phyloP scores from a whole-genome alignment of 306 rosid genomes.

The Medicago lupulina region DNA sequence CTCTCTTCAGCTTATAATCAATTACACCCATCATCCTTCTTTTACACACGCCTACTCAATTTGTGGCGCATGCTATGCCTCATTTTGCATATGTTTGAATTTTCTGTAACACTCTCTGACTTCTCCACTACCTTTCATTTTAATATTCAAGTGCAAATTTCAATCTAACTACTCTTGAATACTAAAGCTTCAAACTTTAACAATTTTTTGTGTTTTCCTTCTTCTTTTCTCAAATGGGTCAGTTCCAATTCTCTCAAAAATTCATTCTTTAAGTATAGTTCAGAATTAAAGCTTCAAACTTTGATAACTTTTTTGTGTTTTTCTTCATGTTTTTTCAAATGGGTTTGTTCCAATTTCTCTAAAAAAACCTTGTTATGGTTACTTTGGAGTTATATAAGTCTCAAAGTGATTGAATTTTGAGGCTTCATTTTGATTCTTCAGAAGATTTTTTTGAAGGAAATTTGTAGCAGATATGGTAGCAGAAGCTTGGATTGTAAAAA shows the following conservation, averaged over 20 bases:
- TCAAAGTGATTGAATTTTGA: constrained; percentile 18
- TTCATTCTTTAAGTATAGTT: neutral
- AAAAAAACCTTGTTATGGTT: too few species aligned
- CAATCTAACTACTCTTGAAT: neutral
- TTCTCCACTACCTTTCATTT: constrained; percentile 39
- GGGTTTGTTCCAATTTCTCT: constrained; percentile 36
- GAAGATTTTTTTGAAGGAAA: constrained; percentile 18
- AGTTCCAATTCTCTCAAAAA: constrained; percentile 13
- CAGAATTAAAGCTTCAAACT: constrained; percentile 33
- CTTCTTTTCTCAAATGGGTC: constrained; percentile 32
- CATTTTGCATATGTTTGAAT: constrained; percentile 25
- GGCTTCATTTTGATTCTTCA: constrained; percentile 7
- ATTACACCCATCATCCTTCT: constrained; percentile 49
- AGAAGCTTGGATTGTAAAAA: constrained; percentile 89
- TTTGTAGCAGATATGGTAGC: constrained; percentile 71
- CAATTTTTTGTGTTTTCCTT: constrained; percentile 20
- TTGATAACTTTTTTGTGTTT: constrained; percentile 18
- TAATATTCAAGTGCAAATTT: constrained; percentile 29
- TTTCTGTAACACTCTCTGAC: constrained; percentile 43
- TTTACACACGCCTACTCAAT: constrained; percentile 46
- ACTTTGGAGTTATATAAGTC: constrained; percentile 29
- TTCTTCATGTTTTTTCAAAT: constrained; percentile 18
- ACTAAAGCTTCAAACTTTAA: constrained; percentile 37
- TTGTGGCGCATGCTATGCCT: constrained; percentile 45
- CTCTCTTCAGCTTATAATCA: constrained; percentile 28